These are phyloP conservation scores for Rhodomyrtus psidioides DNA, from an alignment of 441 rosid genomes.

Conservation along the genomic window DNA sequence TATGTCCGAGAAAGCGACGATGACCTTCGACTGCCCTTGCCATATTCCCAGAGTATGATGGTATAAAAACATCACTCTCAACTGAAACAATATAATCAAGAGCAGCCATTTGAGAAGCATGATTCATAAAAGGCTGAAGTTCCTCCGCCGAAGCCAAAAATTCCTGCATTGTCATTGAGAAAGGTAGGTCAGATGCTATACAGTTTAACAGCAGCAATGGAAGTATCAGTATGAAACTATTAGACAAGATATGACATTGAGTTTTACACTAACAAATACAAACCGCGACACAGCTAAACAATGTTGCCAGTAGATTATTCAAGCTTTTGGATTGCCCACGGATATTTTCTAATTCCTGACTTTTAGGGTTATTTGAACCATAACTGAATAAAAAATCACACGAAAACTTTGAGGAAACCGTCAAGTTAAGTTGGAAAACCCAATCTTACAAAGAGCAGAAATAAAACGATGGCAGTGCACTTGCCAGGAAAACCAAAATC, in stretches of 20 bases:
- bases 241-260: not conserved
- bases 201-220: not conserved
- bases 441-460: not conserved
- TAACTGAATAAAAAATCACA: not conserved
- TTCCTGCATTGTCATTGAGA: constrained; percentile 35
- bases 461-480: not conserved
- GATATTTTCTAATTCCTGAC: not conserved
- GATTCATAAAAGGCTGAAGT: constrained; percentile 70
- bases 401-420: not conserved
- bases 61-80: constrained; percentile 92
- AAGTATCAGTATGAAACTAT: not conserved
- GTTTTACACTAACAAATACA: not conserved
- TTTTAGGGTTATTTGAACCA: not conserved
- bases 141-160: constrained; percentile 72
- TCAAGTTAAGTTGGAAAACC: not conserved
- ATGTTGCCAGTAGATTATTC: not conserved
- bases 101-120: constrained; percentile 95
- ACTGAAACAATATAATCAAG: constrained; percentile 93
- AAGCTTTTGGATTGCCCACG: not conserved
- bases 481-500: not conserved
- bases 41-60: constrained; percentile 94
- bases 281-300: not conserved
- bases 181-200: not conserved
- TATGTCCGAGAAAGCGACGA: constrained; percentile 91
- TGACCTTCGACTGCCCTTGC: constrained; percentile 98